These are phyloP conservation scores for Rhodotorula sphaerocarpa DNA, from an alignment of 768 basidiomycete species.

Conservation along the genomic window DNA sequence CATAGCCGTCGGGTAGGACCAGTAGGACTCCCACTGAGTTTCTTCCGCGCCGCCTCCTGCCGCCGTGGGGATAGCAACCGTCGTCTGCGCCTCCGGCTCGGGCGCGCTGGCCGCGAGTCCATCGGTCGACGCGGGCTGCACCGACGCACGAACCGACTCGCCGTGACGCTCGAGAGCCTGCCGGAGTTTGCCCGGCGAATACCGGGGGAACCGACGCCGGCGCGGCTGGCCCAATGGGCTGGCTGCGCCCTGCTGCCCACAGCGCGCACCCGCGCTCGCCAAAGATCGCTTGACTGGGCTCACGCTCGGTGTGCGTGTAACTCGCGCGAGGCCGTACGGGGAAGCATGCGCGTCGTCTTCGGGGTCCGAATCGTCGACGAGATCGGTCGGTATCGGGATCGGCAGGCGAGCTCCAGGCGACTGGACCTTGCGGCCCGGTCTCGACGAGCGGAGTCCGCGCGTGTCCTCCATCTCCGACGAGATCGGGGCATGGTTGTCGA, in stretches of 20 bases:
- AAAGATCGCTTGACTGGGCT: not conserved
- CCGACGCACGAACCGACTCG: not conserved
- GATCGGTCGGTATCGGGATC: not conserved
- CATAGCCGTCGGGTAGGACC: not conserved
- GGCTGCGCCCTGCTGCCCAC: not conserved
- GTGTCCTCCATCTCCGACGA: too few species aligned
- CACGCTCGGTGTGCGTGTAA: too few species aligned
- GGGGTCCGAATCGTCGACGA: conserved; percentile 14
- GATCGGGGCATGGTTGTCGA: too few species aligned
- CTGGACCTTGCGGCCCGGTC: too few species aligned
- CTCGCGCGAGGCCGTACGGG: too few species aligned
- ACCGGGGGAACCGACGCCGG: conserved; percentile 2
- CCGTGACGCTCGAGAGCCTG: not conserved
- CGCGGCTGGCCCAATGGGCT: conserved; percentile 10
- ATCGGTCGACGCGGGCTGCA: too few species aligned
- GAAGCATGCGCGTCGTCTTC: conserved; percentile 20
- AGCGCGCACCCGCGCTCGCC: not conserved
- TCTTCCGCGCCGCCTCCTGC: not conserved
- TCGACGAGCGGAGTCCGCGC: too few species aligned
- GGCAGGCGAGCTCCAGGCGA: too few species aligned
- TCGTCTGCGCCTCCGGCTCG: not conserved
- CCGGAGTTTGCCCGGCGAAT: conserved; percentile 16
- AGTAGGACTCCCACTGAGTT: conserved; percentile 13
- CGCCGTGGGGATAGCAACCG: not conserved
- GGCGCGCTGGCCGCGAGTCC: not conserved